Conservation (phyloP, 192 early-diverging fungal species). For the Coemansia sp. region DNA sequence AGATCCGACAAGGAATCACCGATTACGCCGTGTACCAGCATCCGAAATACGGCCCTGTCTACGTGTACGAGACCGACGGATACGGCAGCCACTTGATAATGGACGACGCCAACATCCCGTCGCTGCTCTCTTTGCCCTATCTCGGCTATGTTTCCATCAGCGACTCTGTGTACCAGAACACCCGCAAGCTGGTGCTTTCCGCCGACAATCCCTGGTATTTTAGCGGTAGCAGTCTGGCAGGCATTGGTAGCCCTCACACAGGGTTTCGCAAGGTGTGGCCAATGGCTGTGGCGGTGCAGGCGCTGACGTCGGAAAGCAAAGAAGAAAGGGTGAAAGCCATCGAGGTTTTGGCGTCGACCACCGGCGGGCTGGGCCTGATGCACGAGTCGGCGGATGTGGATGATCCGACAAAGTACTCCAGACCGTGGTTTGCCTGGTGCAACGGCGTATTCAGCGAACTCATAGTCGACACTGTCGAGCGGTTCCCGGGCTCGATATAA, state of each 20-base stretch:
- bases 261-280: conserved; percentile 62
- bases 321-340: conserved; percentile 48
- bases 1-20: conserved; percentile 57
- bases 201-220: conserved; percentile 66
- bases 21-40: conserved; percentile 54
- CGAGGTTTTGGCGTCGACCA: conserved; percentile 43
- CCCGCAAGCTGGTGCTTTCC: conserved; percentile 58
- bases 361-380: conserved; percentile 58
- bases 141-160: conserved; percentile 54
- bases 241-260: conserved; percentile 63
- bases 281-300: conserved; percentile 58
- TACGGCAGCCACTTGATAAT: conserved; percentile 62
- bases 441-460: conserved; percentile 62
- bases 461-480: conserved; percentile 6
- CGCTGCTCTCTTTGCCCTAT: conserved; percentile 59
- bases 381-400: conserved; percentile 61
- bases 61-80: conserved; percentile 67
- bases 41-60: conserved; percentile 53
- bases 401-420: conserved; percentile 39
- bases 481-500: conserved; percentile 11
- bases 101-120: conserved; percentile 71
- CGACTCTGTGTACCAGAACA: conserved; percentile 58
- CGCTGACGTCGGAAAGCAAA: conserved; percentile 41
- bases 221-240: conserved; percentile 40
- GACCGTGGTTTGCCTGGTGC: conserved; percentile 66